These are phyloP conservation scores for Fraxinus baroniana DNA, from an alignment of 305 asterid species.

Conservation along the genomic window DNA sequence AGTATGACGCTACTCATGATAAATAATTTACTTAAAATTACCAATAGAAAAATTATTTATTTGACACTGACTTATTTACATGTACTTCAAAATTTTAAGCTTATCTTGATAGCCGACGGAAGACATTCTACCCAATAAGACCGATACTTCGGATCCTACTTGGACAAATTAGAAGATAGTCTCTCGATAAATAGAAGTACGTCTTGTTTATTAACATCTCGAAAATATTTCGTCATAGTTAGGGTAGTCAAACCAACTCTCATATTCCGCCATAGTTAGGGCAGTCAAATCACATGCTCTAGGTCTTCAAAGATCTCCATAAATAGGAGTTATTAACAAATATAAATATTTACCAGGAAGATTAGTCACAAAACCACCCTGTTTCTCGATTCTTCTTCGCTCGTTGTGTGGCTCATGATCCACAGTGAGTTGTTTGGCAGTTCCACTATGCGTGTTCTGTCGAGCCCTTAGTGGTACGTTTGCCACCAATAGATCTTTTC, in stretches of 20 bases:
- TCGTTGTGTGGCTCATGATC: background rate
- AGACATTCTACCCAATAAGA: background rate
- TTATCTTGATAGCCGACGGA: background rate
- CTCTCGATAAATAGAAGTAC: background rate
- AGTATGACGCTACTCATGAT: background rate
- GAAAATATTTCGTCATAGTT: background rate
- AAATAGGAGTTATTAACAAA: background rate
- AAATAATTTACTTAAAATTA: too few relatives aligned
- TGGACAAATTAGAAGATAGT: too few relatives aligned
- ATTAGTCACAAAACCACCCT: conserved; percentile 66
- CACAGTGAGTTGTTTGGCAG: conserved; percentile 52
- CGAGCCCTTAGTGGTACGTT: too few relatives aligned
- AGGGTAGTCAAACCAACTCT: too few relatives aligned
- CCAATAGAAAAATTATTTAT: background rate
- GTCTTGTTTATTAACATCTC: background rate
- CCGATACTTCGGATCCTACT: background rate
- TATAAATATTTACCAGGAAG: background rate
- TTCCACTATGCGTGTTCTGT: too few relatives aligned
- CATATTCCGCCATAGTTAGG: background rate
- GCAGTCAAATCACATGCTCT: background rate
- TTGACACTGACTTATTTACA: background rate
- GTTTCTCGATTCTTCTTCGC: background rate
- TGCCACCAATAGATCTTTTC: conserved; percentile 80
- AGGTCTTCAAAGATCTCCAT: background rate
- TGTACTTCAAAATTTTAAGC: background rate